Base-by-base conservation (phyloP, 139 green algal genomes). In the Tetratostichococcus sp. region DNA sequence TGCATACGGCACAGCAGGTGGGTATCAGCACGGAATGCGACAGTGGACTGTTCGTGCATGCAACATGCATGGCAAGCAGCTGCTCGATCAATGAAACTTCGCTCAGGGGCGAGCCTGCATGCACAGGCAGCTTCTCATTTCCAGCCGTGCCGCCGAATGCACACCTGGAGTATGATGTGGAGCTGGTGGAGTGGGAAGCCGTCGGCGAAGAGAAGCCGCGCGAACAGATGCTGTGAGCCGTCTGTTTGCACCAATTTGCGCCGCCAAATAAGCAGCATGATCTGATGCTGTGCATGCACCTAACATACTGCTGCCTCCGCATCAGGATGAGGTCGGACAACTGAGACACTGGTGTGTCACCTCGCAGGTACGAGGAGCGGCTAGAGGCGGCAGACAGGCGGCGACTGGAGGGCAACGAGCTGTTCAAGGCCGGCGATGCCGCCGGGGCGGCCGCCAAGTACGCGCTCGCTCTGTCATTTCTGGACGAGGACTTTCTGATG, bases 401-500 rank as follows among this genome's bases (percentile, higher is more conserved):
- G 59, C 77, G 88, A 19, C 32, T 84, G 62, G 74, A 86, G 43
- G 91, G 90, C 62, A 96, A 96, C 70, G 65, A 65, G 14, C 82
- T 91, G 1, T 94, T 92, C 82, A 43, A 75, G 30, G 65, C 79
- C n/a, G 85, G 78, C 1, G 62, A 68, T 34, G 62, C 62, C 4
- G 28, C 28, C n/a, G 80, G 81, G 57, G 88, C 89, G 1, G 76
- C 92, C 16, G 70, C 35, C 16, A 86, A 83, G 80, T 93, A 94
- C 70, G 79, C 78, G 35, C 70, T 92, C 81, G 88, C 86, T 0
- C 76, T 95, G 65, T 91, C 86, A 0, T 96, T 89, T 70, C 58
- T 94, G 35, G 85, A 94, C 62, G 88, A 93, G 65, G 91, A 96
- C 80, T 86, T 95, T 32, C 71, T 96, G 73, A 87, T 94, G 35